These are phyloP conservation scores for Lasiodiplodia sp. DNA, from an alignment of 2,329 filamentous ascomycete genomes.

Conservation along the genomic window DNA sequence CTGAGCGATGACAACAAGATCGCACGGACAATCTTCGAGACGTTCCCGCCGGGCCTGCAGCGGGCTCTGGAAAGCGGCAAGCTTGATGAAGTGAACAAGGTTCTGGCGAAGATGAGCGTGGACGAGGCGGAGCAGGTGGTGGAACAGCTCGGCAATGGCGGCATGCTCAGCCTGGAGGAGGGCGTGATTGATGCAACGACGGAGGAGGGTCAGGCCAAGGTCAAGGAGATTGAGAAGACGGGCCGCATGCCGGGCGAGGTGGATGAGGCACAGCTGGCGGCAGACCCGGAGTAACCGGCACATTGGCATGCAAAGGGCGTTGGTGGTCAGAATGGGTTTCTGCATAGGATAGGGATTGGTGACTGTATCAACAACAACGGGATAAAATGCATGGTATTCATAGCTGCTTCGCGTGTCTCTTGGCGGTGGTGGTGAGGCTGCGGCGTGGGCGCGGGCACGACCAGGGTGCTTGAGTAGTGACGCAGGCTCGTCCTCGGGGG, in stretches of 20 bases:
- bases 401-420: neutral
- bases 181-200: slow-evolving; percentile 96
- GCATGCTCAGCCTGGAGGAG: slow-evolving; percentile 89
- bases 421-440: too few species aligned
- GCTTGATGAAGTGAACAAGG: slow-evolving; percentile 86
- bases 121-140: slow-evolving; percentile 88
- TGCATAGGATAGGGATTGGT: neutral
- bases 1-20: slow-evolving; percentile 64
- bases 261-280: slow-evolving; percentile 31
- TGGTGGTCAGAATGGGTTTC: neutral
- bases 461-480: neutral
- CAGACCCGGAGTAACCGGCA: slow-evolving; percentile 26
- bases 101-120: slow-evolving; percentile 86
- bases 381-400: neutral
- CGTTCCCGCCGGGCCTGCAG: slow-evolving; percentile 81
- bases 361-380: neutral
- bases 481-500: neutral
- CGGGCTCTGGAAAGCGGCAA: slow-evolving; percentile 86
- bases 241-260: slow-evolving; percentile 45
- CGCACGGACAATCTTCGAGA: slow-evolving; percentile 78
- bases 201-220: slow-evolving; percentile 78
- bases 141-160: slow-evolving; percentile 79
- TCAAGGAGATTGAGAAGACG: slow-evolving; percentile 69
- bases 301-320: slow-evolving; percentile 10
- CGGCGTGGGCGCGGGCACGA: too few species aligned